Base-by-base conservation (phyloP, 2,329 filamentous ascomycete genomes). In the Penicillium palitans region DNA sequence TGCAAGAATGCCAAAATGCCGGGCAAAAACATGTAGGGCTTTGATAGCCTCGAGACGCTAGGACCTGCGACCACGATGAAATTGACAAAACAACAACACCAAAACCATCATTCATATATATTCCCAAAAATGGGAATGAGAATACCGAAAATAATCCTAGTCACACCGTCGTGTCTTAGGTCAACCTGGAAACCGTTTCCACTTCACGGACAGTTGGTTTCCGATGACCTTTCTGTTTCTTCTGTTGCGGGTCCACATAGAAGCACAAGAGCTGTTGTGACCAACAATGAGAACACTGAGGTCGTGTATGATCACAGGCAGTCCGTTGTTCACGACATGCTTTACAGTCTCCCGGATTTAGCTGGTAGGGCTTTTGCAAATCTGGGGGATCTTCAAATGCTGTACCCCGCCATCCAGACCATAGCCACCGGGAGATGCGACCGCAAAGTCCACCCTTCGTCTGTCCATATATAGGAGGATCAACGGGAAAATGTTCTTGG, bases 241-340 rank as follows among this genome's bases (percentile, higher is more conserved):
- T 63, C 13, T 55, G 61, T n/a, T 60, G 46, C 1, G 71, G 68
- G 10, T 66, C 63, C n/a, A 72, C 68, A 45, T 73, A 74, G 33
- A 74, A 74, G 55, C 72, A 74, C 8, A 73, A 52, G 2, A 72
- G 57, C 52, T 74, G 72, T 52, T 74, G 63, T 24, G 72, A 63
- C 35, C 66, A 61, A 56, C 72, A 74, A 55, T 73, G 68, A 12
- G 67, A 61, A 35, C 72, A 74, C 41, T 68, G 70, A 17, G 72
- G 72, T 53, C 52, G 61, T 7, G 64, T 60, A 25, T 65, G 68
- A 51, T 73, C 71, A 59, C 72, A 74, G 9, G 52, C 46, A 7
- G 68, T 66, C 3, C 63, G 61, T 60, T 65, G 64, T 9, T 69
- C 62, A n/a, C 70, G 66, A 62, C 71, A 74, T 2, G 66, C 66